These are phyloP conservation scores for Apiotrichum gracile DNA, from an alignment of 1,284 basidiomycete species.

Conservation along the genomic window DNA sequence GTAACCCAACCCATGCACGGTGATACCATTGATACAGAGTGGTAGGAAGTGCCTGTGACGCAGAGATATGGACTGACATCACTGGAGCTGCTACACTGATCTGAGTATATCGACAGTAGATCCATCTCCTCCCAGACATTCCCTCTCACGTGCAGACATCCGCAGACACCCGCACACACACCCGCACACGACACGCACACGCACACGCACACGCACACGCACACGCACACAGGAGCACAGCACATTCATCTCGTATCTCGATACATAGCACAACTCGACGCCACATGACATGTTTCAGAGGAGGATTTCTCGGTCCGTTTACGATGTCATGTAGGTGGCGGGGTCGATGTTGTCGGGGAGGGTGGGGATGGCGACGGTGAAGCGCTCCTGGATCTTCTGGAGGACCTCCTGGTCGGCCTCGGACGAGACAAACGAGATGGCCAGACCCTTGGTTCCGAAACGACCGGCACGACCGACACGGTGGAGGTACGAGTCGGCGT, in stretches of 20 bases:
- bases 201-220: no score
- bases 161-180: no score
- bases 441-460: slow-evolving; percentile 98
- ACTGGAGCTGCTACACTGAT: no score
- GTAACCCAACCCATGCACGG: not conserved
- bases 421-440: slow-evolving; percentile 93
- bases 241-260: slow-evolving; percentile 5
- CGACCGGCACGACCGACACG: slow-evolving; percentile 98
- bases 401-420: slow-evolving; percentile 92
- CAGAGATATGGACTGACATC: not conserved
- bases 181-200: no score
- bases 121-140: no score
- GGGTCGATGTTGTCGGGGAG: slow-evolving; percentile 45
- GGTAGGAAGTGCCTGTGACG: not conserved
- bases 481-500: slow-evolving; percentile 97
- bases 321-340: slow-evolving; percentile 44
- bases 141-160: not conserved
- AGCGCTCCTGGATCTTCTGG: slow-evolving; percentile 48
- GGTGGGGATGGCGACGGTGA: slow-evolving; percentile 48
- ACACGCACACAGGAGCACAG: not conserved
- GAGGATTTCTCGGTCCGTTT: not conserved
- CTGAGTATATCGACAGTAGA: no score
- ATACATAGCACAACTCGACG: slow-evolving; percentile 1
- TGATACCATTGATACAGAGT: not conserved
- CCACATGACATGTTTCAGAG: no score